Percentiles rank a stretch among this genome's conserved stretches.
Conservation (phyloP, 2,329 filamentous ascomycete species). For the Pseudonectria buxi region DNA sequence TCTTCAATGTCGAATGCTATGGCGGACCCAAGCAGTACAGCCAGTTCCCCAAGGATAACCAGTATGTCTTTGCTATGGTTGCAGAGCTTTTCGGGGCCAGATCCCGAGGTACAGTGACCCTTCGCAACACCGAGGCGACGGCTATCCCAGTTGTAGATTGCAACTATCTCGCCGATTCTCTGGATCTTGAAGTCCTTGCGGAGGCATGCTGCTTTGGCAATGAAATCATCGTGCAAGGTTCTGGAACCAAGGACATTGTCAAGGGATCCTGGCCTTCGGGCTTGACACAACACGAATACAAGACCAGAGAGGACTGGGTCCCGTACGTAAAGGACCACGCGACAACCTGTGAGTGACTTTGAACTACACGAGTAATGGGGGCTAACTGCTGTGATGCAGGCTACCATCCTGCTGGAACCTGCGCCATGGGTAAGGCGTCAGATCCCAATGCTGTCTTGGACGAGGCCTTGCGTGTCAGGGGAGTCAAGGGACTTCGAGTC, state of each 20-base stretch:
- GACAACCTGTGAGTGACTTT: conserved; percentile 47
- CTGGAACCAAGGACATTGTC: conserved; percentile 50
- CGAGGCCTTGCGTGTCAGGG: conserved; percentile 43
- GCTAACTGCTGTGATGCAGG: neutral
- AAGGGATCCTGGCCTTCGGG: conserved; percentile 53
- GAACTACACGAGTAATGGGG: neutral
- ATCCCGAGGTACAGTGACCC: conserved; percentile 47
- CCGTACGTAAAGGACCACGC: conserved; percentile 50
- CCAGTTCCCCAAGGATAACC: conserved; percentile 44
- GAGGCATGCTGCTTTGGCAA: conserved; percentile 54
- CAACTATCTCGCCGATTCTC: conserved; percentile 49
- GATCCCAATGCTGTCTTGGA: conserved; percentile 50
- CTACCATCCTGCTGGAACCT: conserved; percentile 24
- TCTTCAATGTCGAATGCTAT: conserved; percentile 57
- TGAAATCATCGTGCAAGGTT: conserved; percentile 52
- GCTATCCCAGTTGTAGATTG: conserved; percentile 52
- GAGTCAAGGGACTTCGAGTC: conserved; percentile 46
- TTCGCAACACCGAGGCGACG: conserved; percentile 40
- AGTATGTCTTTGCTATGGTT: conserved; percentile 52
- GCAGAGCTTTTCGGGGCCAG: conserved; percentile 51
- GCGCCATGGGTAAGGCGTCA: conserved; percentile 27
- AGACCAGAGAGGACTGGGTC: conserved; percentile 46
- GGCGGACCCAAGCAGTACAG: conserved; percentile 52
- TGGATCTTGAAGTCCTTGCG: conserved; percentile 52
- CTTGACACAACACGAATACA: conserved; percentile 44